Evolutionary conservation across 805 yeast species (phyloP).

Genomic region (Metschnikowia arizonensis): DNA sequence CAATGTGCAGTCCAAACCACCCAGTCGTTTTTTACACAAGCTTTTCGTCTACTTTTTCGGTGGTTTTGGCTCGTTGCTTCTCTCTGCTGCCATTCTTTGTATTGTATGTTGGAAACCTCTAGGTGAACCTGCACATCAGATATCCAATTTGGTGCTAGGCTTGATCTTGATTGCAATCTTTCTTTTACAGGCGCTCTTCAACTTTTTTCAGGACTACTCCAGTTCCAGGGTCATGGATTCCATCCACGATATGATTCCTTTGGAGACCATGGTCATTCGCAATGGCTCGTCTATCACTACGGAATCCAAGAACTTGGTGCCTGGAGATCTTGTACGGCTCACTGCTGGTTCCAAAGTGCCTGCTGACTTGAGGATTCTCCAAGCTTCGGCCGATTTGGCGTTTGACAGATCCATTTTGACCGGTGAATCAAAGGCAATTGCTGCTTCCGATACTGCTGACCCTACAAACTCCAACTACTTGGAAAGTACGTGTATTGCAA

Average conservation of each 20-base stretch:
- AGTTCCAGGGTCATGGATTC: slow-evolving; percentile 47
- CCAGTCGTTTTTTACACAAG: slow-evolving; percentile 28
- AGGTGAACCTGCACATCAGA: slow-evolving; percentile 41
- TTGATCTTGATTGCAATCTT: slow-evolving; percentile 39
- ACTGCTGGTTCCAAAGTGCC: slow-evolving; percentile 41
- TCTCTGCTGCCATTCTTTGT: slow-evolving; percentile 41
- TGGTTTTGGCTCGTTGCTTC: slow-evolving; percentile 44
- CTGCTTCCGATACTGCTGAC: slow-evolving; percentile 26
- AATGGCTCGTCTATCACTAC: slow-evolving; percentile 26
- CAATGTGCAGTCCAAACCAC: slow-evolving; percentile 38
- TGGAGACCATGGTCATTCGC: slow-evolving; percentile 33
- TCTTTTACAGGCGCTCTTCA: slow-evolving; percentile 40
- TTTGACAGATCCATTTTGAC: slow-evolving; percentile 47
- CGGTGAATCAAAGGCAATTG: slow-evolving; percentile 45
- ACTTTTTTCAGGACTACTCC: slow-evolving; percentile 46
- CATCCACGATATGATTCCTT: slow-evolving; percentile 41
- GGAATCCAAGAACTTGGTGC: slow-evolving; percentile 35
- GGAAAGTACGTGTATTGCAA: slow-evolving; percentile 41
- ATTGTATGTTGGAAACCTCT: slow-evolving; percentile 45
- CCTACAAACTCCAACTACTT: slow-evolving; percentile 35
- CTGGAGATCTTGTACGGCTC: slow-evolving; percentile 42
- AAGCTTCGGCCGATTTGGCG: slow-evolving; percentile 33
- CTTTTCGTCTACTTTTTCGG: slow-evolving; percentile 42
- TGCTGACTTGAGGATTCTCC: slow-evolving; percentile 44
- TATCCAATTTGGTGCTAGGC: slow-evolving; percentile 43